phyloP scores from a whole-genome alignment of 1,139 yeast genomes.

The Petasospora rhodanensis region DNA sequence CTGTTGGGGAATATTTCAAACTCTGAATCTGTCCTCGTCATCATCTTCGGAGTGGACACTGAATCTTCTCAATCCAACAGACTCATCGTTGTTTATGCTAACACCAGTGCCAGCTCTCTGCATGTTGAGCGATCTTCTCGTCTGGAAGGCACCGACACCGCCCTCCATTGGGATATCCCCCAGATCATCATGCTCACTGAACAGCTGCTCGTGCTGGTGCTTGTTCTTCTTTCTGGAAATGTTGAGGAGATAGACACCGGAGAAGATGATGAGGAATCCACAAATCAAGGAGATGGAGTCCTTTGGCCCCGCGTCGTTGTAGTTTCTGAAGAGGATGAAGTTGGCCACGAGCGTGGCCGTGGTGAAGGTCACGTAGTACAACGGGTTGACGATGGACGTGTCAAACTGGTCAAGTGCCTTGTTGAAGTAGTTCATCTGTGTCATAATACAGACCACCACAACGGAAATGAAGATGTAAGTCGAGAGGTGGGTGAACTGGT shows the following conservation, averaged over 20 bases:
- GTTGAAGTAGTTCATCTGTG: slow-evolving; percentile 92
- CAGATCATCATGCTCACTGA: slow-evolving; percentile 50
- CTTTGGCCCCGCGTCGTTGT: slow-evolving; percentile 77
- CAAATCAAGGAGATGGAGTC: slow-evolving; percentile 81
- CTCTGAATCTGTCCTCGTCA: slow-evolving; percentile 24
- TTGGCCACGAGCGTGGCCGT: slow-evolving; percentile 86
- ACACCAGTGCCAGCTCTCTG: slow-evolving; percentile 33
- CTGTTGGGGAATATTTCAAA: no score
- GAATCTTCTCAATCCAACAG: slow-evolving; percentile 55
- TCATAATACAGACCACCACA: slow-evolving; percentile 75
- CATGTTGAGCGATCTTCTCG: slow-evolving; percentile 38
- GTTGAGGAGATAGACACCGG: slow-evolving; percentile 82
- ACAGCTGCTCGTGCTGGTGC: slow-evolving; percentile 20
- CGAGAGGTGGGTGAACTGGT: slow-evolving; percentile 81
- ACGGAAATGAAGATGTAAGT: slow-evolving; percentile 78
- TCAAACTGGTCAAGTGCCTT: slow-evolving; percentile 92
- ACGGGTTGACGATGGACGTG: slow-evolving; percentile 87
- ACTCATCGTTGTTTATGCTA: slow-evolving; percentile 40
- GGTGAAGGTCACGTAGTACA: slow-evolving; percentile 88
- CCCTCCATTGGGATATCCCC: slow-evolving; percentile 81
- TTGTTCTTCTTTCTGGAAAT: slow-evolving; percentile 59
- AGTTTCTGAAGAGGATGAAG: slow-evolving; percentile 80
- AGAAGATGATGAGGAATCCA: slow-evolving; percentile 82
- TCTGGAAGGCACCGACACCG: slow-evolving; percentile 80
- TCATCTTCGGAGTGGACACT: slow-evolving; percentile 41